Percentiles rank a stretch among this genome's conserved stretches.
phyloP scores from a whole-genome alignment of 148 eudicot genomes.

The Euryodendron excelsum region DNA sequence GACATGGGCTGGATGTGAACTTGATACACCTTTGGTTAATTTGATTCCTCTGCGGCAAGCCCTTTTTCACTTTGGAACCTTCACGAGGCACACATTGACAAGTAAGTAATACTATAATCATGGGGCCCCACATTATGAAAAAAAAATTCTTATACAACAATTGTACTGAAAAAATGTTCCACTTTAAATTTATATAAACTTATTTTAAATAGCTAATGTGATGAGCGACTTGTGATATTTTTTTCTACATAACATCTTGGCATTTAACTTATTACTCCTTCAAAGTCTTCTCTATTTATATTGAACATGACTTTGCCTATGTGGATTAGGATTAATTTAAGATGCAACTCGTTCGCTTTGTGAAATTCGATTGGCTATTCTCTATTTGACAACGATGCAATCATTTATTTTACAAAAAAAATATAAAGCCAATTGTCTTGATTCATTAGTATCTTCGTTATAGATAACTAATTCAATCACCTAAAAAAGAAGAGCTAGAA shows the following conservation, averaged over 20 bases:
- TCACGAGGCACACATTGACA: not conserved
- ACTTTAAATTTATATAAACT: too few species aligned
- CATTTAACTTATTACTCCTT: not conserved
- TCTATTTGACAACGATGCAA: too few species aligned
- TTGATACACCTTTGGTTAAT: too few species aligned
- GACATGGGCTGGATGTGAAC: not conserved
- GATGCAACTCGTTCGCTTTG: not conserved
- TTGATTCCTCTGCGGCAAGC: not conserved
- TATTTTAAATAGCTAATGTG: too few species aligned
- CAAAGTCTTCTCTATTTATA: not conserved
- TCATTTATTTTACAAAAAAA: not conserved
- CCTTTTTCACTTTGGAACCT: not conserved
- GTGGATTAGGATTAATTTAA: too few species aligned
- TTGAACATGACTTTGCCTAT: not conserved
- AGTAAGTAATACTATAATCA: too few species aligned
- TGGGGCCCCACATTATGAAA: not conserved
- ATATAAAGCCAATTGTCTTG: too few species aligned
- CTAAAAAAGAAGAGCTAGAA: not conserved
- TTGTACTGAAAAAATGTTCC: not conserved
- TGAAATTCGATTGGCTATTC: too few species aligned
- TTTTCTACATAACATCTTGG: not conserved
- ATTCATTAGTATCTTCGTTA: not conserved
- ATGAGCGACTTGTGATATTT: not conserved
- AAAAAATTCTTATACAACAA: too few species aligned
- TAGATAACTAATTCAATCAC: not conserved